Evolutionary conservation across 306 rosid genomes (phyloP), one percentile per base, ranked within the genome.

Genomic region (Aeschynomene evenia): DNA sequence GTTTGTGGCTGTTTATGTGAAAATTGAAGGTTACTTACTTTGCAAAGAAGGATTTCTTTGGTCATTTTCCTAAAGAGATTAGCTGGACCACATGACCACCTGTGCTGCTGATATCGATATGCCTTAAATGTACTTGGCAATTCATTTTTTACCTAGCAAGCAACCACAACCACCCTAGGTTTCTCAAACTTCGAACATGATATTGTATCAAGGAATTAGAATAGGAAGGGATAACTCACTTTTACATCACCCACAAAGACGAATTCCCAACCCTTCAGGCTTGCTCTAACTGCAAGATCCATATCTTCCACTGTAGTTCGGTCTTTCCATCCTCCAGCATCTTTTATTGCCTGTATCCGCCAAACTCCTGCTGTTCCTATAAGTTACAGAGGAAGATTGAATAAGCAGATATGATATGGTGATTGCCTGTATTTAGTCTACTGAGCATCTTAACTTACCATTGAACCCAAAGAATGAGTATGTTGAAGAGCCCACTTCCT

Each of bases 311-410:
- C 91, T 2, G 83, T 83, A 28, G 86, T 81, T 62, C 87, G 57
- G 46, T 85, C 85, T 79, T 85, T 85, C 89, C 87, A 85, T 67
- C 89, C 89, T 49, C 89, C 89, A 3, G 87, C 89, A 63, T 85
- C 85, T 62, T 66, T 70, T 70, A 80, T 82, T 53, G 89, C 82
- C 67, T 60, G 60, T 33, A 85, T 77, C 62, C 83, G 40, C 87
- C 87, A 85, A 43, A 82, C 61, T 16, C 89, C 87, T 50, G 85
- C 89, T 34, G 87, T 85, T 33, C 89, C 89, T 82, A 63, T 69
- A 62, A 70, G 56, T 60, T 45, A 46, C 19, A 66, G 14, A 50
- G 45, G 68, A 78, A 48, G 57, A 26, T 68, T 56, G 58, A 39
- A 34, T 22, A 68, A 48, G 70, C 59, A 8, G 26, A 49, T 77